A percentile compares a stretch with the other conserved stretches of the same genome.
These are phyloP conservation scores for Lodderomyces oxycetoniae DNA, from an alignment of 1,139 yeast genomes.

Conservation along the genomic window DNA sequence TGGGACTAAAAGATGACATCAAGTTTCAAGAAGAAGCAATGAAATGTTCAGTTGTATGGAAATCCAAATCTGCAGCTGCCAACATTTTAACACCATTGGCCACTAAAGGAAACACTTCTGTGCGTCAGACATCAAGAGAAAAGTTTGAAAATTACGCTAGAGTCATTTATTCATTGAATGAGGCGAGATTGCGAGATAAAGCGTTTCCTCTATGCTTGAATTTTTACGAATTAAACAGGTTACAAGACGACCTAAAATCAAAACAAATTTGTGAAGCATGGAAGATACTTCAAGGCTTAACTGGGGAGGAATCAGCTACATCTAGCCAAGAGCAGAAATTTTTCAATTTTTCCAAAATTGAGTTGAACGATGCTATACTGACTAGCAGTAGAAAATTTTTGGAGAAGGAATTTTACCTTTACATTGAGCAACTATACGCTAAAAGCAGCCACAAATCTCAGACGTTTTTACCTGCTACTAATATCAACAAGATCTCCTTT, in stretches of 20 bases:
- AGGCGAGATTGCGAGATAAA: conserved; percentile 52
- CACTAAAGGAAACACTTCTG: conserved; percentile 10
- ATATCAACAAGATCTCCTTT: conserved; percentile 64
- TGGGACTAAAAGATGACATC: conserved; percentile 39
- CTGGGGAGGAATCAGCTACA: conserved; percentile 34
- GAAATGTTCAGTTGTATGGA: conserved; percentile 29
- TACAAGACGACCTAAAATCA: conserved; percentile 51
- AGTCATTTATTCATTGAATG: conserved; percentile 65
- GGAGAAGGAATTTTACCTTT: conserved; percentile 72
- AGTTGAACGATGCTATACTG: conserved; percentile 48
- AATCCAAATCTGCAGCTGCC: conserved; percentile 32
- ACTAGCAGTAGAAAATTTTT: conserved; percentile 56
- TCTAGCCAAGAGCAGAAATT: conserved; percentile 45
- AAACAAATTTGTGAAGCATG: conserved; percentile 63
- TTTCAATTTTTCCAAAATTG: conserved; percentile 29
- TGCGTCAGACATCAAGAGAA: conserved; percentile 42
- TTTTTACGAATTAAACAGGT: conserved; percentile 50
- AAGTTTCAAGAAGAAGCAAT: conserved; percentile 16
- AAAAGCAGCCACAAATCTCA: conserved; percentile 51
- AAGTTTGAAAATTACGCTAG: conserved; percentile 73
- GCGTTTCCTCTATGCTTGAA: conserved; percentile 49
- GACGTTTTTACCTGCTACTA: conserved; percentile 52
- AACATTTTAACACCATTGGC: conserved; percentile 33
- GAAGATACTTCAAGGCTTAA: conserved; percentile 47
- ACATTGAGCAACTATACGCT: conserved; percentile 67